Percentiles rank a stretch among this genome's conserved stretches.
Conservation (phyloP, 306 rosid species). For the Ziziphus jujuba region DNA sequence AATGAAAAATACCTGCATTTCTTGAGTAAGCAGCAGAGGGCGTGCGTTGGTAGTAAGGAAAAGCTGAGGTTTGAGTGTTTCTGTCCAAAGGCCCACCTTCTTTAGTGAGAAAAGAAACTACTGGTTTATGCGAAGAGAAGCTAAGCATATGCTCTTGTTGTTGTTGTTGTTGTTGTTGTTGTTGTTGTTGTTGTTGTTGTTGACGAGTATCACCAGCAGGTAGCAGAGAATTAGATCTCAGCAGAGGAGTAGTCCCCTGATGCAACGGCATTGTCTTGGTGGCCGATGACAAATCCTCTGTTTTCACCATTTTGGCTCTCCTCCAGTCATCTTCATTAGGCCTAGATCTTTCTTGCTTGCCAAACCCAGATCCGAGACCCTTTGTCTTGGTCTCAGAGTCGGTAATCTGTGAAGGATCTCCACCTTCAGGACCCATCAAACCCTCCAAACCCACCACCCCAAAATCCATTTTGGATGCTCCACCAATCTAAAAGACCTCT, state of each 20-base stretch:
- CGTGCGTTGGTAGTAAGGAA: constrained; percentile 30
- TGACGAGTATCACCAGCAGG: constrained; percentile 15
- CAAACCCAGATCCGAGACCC: constrained; percentile 45
- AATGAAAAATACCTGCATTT: constrained; percentile 33
- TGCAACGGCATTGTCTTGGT: constrained; percentile 41
- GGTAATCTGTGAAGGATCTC: constrained; percentile 3
- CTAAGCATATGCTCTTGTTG: constrained; percentile 54
- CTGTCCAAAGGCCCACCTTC: constrained; percentile 20
- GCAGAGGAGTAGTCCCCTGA: constrained; percentile 31
- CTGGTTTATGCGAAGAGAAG: constrained; percentile 45
- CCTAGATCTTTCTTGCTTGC: constrained; percentile 39
- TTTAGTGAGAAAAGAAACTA: constrained; percentile 24
- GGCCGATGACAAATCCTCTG: constrained; percentile 23
- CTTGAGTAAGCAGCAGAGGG: constrained; percentile 26
- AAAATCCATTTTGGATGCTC: constrained; percentile 44
- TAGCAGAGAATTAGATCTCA: constrained; percentile 40
- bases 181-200: no score
- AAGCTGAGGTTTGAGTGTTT: constrained; percentile 20
- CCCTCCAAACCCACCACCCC: constrained; percentile 43
- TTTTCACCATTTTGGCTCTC: constrained; percentile 35
- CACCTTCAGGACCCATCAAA: constrained; percentile 29
- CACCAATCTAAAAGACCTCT: constrained; percentile 27
- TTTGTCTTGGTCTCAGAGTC: constrained; percentile 22
- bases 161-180: not conserved
- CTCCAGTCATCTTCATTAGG: constrained; percentile 38